A percentile compares a stretch with the other conserved stretches of the same genome.
These are phyloP conservation scores for Hyphopichia buzzinii DNA, from an alignment of 1,139 yeast species.

Conservation along the genomic window DNA sequence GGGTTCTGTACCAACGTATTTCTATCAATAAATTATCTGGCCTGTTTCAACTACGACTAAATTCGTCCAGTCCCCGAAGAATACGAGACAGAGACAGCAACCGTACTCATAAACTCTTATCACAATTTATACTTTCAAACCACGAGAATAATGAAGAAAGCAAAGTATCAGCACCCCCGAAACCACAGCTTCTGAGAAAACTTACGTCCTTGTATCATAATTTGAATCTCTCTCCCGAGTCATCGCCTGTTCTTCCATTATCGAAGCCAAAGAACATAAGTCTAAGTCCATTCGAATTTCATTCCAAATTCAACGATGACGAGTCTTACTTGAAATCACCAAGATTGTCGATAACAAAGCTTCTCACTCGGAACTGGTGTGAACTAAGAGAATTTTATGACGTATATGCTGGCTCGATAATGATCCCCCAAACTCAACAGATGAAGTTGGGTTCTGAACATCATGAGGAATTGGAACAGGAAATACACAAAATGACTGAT, in stretches of 20 bases:
- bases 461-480: slow-evolving; percentile 43
- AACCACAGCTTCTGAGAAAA: not conserved
- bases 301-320: slow-evolving; percentile 22
- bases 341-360: slow-evolving; percentile 45
- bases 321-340: slow-evolving; percentile 27
- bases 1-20: too few relatives aligned
- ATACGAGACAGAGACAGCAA: not conserved
- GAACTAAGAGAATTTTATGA: slow-evolving; percentile 47
- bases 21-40: too few relatives aligned
- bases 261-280: not conserved
- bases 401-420: slow-evolving; percentile 32
- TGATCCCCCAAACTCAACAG: slow-evolving; percentile 18
- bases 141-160: not conserved
- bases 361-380: slow-evolving; percentile 52
- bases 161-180: not conserved
- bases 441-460: slow-evolving; percentile 39
- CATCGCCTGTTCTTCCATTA: slow-evolving; percentile 23
- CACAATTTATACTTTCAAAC: not conserved
- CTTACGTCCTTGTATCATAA: slow-evolving; percentile 14
- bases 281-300: slow-evolving; percentile 26
- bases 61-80: too few relatives aligned
- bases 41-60: too few relatives aligned
- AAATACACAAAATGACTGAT: slow-evolving; percentile 33
- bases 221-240: slow-evolving; percentile 24
- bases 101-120: not conserved